Conservation (phyloP, 2,329 filamentous ascomycete species). For the Raffaelea ambrosiae region DNA sequence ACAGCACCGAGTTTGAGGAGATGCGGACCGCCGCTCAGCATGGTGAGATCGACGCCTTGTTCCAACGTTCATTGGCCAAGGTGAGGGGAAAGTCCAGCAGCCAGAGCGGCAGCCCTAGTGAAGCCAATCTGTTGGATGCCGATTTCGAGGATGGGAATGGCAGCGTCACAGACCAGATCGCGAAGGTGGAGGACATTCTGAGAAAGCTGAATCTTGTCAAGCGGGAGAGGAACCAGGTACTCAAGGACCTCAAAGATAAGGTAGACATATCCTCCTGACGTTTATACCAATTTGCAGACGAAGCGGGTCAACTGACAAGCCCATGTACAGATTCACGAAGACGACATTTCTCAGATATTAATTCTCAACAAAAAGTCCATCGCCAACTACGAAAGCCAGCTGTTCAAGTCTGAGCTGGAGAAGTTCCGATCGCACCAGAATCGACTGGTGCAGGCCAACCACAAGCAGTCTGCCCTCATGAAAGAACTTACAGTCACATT, state of each 20-base stretch:
- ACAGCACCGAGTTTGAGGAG: constrained; percentile 84
- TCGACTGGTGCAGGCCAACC: constrained; percentile 81
- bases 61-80: constrained; percentile 78
- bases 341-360: constrained; percentile 94
- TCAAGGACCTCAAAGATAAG: constrained; percentile 98
- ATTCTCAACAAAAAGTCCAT: constrained; percentile 98
- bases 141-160: constrained; percentile 75
- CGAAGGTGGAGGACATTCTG: constrained; percentile 78
- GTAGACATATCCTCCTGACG: constrained; percentile 37
- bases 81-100: constrained; percentile 57
- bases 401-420: constrained; percentile 95
- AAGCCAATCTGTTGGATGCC: constrained; percentile 80
- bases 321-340: constrained; percentile 89
- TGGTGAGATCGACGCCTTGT: constrained; percentile 80
- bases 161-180: constrained; percentile 84
- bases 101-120: constrained; percentile 53
- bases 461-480: constrained; percentile 90
- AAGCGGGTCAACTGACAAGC: no score
- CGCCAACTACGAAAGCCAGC: constrained; percentile 78
- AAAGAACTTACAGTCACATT: constrained; percentile 88
- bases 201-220: constrained; percentile 90
- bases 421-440: constrained; percentile 94
- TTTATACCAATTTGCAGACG: no score
- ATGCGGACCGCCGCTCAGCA: constrained; percentile 85
- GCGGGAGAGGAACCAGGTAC: constrained; percentile 78